Evolutionary conservation across 352 stramenopile species (phyloP).

Genomic region (Aphanomyces invadans): DNA sequence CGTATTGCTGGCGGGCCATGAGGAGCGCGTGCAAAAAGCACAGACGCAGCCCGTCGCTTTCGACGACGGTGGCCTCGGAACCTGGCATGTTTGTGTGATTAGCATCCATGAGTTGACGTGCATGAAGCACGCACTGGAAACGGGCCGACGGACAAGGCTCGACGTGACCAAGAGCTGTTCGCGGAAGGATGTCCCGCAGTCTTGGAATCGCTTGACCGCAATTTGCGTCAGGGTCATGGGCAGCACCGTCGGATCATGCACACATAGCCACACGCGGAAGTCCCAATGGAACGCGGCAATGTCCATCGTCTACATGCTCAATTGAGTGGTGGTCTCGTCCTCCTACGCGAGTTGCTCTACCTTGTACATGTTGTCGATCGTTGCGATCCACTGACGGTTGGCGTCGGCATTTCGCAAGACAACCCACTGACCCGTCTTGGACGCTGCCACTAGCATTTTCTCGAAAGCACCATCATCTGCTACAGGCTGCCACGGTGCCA

Average conservation of each 20-base stretch:
- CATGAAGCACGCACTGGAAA: constrained; percentile 25
- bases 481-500: constrained; percentile 14
- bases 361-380: constrained; percentile 33
- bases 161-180: constrained; percentile 14
- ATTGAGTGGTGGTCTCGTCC: not conserved
- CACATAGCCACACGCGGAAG: constrained; percentile 55
- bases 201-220: constrained; percentile 21
- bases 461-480: constrained; percentile 32
- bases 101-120: too few relatives aligned
- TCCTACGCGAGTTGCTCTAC: not conserved
- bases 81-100: too few relatives aligned
- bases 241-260: constrained; percentile 29
- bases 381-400: constrained; percentile 21
- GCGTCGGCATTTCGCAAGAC: constrained; percentile 39
- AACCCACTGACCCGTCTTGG: constrained; percentile 49
- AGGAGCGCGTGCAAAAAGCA: constrained; percentile 28
- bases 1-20: constrained; percentile 21
- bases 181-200: not conserved
- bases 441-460: constrained; percentile 30
- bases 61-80: constrained; percentile 30
- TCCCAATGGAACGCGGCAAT: constrained; percentile 37
- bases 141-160: not conserved
- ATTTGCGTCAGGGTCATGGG: constrained; percentile 27
- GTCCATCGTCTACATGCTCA: constrained; percentile 23
- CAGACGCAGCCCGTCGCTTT: constrained; percentile 28